Evolutionary conservation across 345 rosid species (phyloP), one percentile per base, ranked within the genome.

Genomic region (Turritis glabra): DNA sequence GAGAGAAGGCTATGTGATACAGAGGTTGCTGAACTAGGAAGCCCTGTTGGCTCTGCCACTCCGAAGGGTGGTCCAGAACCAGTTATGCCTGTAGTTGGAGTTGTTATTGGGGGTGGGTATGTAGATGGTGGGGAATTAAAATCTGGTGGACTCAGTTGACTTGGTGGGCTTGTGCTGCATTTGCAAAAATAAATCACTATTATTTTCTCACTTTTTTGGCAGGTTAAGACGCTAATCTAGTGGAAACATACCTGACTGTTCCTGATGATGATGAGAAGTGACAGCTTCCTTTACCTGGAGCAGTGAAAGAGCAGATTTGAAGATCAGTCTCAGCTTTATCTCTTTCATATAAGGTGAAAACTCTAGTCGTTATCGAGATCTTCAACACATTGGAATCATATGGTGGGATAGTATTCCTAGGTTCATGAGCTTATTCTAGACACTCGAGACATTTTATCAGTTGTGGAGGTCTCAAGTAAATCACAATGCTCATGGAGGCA

Each of bases 251-350:
- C 82, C 75, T 74, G 67, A 54, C 51, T 43, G 78, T 53, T 55
- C 78, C 78, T 74, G 81, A 81, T 79, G 90, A 27, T 51, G 89
- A 76, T 54, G 89, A 18, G 46, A 33, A 92, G 75, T 50, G 94
- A 73, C 99, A 95, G 81, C 67, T 95, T 67, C 97, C 99, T 58
- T 18, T 89, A 78, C 99, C 98, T 95, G 87, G 27, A 73, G 56
- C 69, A 74, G 18, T 32, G 51, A 26, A 23, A 47, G 48, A 55
- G 48, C 18, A 54, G 62, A 27, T 52, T 35, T 52, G 29, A 63
- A 60, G 32, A 47, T 8, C 30, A 78, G 17, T 46, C 60, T 57
- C 41, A 43, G 51, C 52, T 59, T 23, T 23, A 26, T 72, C 23
- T 51, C 44, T 51, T 13, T 56, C 15, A 6, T 37, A 32, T 44